Base-by-base conservation (phyloP, 352 stramenopile genomes). In the Thraustochytrium striatum region DNA sequence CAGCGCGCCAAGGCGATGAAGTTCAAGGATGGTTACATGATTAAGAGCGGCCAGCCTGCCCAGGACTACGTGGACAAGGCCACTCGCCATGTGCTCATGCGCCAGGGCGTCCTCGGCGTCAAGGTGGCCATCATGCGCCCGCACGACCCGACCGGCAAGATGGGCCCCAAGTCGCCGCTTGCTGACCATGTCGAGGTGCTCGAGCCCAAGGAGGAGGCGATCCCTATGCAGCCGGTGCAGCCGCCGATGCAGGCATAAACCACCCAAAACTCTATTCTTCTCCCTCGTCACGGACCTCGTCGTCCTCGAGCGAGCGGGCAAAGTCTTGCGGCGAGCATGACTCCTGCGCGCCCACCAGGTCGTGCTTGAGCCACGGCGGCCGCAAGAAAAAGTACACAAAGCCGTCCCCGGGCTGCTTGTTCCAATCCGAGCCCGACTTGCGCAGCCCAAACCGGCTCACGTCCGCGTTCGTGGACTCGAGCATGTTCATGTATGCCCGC, bases 11-110 rank as follows among this genome's bases (percentile, higher is more conserved):
- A 99, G 92, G 91, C 92, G 61, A 99, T 99, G 96, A 99, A 99
- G 89, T 99, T 99, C 89, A 96, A 97, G 85, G 95, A 99, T 82
- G 97, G 97, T 58, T 99, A 99, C 92, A 99, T 99, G 96, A 97
- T 99, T 89, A 99, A 99, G 92, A 98, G 94, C 38, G 97, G 97
- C 89, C 96, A 99, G 87, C 94, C 96, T 55, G 94, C 92, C 85
- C 87, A 91, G 82, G 95, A 99, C 79, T 99, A 99, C 91, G 97
- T 98, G 72, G 95, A 99, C 89, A 92, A 88, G 81, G 97, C 96
- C 65, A 94, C 98, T 72, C 92, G 96, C 85, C 96, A 99, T 92
- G 96, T 99, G 53, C 87, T 98, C 52, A 99, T 99, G 96, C 91
- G 95, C 86, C 97, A 99, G 89, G 97, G 97, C 86, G 95, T 99